phyloP scores from a whole-genome alignment of 306 rosid species.

The Styphnolobium japonicum region DNA sequence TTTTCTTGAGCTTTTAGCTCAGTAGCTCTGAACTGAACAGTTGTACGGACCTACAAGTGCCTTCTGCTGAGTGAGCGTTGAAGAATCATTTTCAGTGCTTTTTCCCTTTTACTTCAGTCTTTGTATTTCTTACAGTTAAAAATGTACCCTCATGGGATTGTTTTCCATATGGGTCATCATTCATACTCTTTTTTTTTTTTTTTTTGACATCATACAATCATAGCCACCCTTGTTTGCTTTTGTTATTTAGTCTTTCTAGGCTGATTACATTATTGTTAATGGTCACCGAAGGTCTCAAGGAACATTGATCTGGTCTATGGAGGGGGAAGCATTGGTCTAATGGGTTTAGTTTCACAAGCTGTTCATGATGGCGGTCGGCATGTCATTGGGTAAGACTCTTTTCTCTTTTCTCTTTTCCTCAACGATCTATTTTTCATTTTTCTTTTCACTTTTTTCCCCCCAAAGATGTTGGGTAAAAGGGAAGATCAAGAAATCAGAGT shows the following conservation, averaged over 20 bases:
- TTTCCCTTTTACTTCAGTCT: not conserved
- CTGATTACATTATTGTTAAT: constrained; percentile 16
- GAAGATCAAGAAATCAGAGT: constrained; percentile 30
- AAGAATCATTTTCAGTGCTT: constrained; percentile 1
- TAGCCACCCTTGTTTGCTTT: constrained; percentile 15
- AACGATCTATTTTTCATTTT: not conserved
- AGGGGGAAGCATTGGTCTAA: constrained; percentile 98
- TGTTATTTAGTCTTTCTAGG: constrained; percentile 10
- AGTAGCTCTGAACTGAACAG: not conserved
- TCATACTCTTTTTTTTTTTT: not conserved
- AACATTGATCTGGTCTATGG: constrained; percentile 98
- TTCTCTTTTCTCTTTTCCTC: not conserved
- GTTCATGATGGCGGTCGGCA: constrained; percentile 99
- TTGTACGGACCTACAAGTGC: constrained; percentile 7
- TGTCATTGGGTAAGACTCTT: constrained; percentile 78
- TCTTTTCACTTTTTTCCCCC: constrained; percentile 1
- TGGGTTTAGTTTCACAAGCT: constrained; percentile 98
- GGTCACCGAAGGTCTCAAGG: constrained; percentile 71
- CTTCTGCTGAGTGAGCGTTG: constrained; percentile 9
- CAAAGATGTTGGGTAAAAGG: constrained; percentile 28
- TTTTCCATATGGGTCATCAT: constrained; percentile 28
- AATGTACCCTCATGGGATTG: constrained; percentile 21
- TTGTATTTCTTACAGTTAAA: constrained; percentile 16
- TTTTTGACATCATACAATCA: constrained; percentile 17
- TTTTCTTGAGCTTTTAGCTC: constrained; percentile 23